Conservation (phyloP, 805 yeast species). For the Kazachstania bromeliacearum region DNA sequence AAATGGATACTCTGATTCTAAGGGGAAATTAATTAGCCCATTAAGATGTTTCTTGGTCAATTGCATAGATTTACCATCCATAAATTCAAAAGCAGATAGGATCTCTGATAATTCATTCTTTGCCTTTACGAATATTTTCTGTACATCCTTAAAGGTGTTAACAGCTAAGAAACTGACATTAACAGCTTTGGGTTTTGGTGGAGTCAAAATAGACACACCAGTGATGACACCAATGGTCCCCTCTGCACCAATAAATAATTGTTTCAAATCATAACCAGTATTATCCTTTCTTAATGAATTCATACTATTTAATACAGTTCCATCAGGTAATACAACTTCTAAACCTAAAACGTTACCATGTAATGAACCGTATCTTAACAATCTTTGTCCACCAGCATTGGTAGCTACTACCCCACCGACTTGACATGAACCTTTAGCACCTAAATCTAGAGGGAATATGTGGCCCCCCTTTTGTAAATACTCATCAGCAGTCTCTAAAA, state of each 20-base stretch:
- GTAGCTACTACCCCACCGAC: constrained; percentile 94
- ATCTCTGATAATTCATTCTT: constrained; percentile 73
- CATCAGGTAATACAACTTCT: constrained; percentile 89
- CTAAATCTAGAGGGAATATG: constrained; percentile 87
- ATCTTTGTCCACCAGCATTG: constrained; percentile 90
- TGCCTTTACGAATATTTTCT: constrained; percentile 68
- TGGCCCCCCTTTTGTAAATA: constrained; percentile 72
- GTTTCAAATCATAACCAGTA: constrained; percentile 91
- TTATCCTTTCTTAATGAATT: constrained; percentile 86
- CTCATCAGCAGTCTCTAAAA: constrained; percentile 76
- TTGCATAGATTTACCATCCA: constrained; percentile 67
- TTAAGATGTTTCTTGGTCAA: constrained; percentile 51
- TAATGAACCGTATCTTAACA: constrained; percentile 80
- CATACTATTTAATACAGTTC: constrained; percentile 70
- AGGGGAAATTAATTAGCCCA: constrained; percentile 48
- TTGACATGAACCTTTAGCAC: constrained; percentile 95
- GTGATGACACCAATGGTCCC: constrained; percentile 89
- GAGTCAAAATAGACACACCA: constrained; percentile 82
- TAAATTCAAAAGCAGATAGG: constrained; percentile 86
- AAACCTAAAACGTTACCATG: constrained; percentile 88
- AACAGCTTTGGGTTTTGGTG: constrained; percentile 74
- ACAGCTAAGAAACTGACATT: constrained; percentile 87
- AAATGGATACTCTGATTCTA: constrained; percentile 76
- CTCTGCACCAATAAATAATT: constrained; percentile 86
- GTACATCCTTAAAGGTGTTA: constrained; percentile 74